phyloP scores from a whole-genome alignment of 768 basidiomycete genomes.

The Phylloporus sp. region DNA sequence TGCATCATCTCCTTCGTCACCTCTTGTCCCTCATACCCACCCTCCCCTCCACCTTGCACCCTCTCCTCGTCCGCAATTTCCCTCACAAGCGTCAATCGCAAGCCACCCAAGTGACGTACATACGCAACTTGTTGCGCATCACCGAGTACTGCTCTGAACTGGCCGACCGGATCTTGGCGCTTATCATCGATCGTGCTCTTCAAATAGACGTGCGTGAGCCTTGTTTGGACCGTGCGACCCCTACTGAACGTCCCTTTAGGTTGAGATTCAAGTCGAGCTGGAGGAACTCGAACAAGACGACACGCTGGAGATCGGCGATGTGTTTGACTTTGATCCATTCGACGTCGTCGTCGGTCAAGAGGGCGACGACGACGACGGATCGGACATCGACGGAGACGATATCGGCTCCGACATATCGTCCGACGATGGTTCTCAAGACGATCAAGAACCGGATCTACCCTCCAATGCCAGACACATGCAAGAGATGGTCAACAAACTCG shows the following conservation, averaged over 20 bases:
- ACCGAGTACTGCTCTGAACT: slow-evolving; percentile 87
- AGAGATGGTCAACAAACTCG: slow-evolving; percentile 89
- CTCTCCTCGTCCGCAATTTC: slow-evolving; percentile 78
- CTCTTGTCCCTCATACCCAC: slow-evolving; percentile 91
- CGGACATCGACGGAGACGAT: slow-evolving; percentile 50
- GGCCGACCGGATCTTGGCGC: slow-evolving; percentile 74
- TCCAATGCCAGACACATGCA: slow-evolving; percentile 65
- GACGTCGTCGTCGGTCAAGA: slow-evolving; percentile 81
- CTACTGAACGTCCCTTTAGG: slow-evolving; percentile 40
- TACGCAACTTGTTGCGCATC: slow-evolving; percentile 80
- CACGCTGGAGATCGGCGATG: slow-evolving; percentile 42
- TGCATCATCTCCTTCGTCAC: slow-evolving; percentile 81
- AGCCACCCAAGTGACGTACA: slow-evolving; percentile 77
- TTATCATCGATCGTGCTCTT: slow-evolving; percentile 89
- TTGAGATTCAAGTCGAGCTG: slow-evolving; percentile 94
- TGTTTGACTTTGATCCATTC: slow-evolving; percentile 82
- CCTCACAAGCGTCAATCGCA: slow-evolving; percentile 90
- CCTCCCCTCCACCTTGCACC: slow-evolving; percentile 78
- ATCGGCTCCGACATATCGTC: slow-evolving; percentile 53
- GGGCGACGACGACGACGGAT: slow-evolving; percentile 50
- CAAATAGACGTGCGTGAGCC: slow-evolving; percentile 79
- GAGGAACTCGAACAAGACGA: slow-evolving; percentile 82
- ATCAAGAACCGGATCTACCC: slow-evolving; percentile 29
- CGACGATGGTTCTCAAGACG: slow-evolving; percentile 51
- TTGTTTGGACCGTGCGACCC: background rate